Evolutionary conservation across 148 eudicot species (phyloP).

Genomic region (Diospyros kaki): DNA sequence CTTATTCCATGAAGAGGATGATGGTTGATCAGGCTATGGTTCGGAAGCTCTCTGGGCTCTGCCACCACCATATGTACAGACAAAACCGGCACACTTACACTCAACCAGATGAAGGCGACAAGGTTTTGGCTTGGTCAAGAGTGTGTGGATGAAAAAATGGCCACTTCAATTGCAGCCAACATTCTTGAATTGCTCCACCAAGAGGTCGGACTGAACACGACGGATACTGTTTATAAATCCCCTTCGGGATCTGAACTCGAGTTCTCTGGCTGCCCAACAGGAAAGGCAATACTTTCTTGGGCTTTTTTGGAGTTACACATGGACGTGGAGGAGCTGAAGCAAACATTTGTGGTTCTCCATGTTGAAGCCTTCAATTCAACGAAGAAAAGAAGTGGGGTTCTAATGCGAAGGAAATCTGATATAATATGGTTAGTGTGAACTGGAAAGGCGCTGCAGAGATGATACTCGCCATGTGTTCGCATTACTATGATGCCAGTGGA

Average conservation of each 20-base stretch:
- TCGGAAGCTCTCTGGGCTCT: no score
- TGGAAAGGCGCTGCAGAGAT: no score
- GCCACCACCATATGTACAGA: no score
- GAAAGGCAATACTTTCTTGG: constrained; percentile 24
- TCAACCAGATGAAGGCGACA: constrained; percentile 7
- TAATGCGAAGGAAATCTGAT: constrained; percentile 4
- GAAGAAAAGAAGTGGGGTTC: constrained; percentile 20
- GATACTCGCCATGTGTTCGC: no score
- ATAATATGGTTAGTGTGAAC: background rate
- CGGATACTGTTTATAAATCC: background rate
- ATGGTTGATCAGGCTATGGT: no score
- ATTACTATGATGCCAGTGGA: no score
- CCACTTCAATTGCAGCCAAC: background rate
- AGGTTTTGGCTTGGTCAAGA: constrained; percentile 17
- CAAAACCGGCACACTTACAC: no score
- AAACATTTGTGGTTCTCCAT: background rate
- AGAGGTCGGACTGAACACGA: constrained; percentile 6
- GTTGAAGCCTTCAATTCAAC: constrained; percentile 19
- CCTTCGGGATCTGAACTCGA: constrained; percentile 3
- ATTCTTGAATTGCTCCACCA: constrained; percentile 15
- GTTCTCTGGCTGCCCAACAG: constrained; percentile 21
- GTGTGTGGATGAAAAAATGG: background rate
- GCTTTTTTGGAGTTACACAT: constrained; percentile 11
- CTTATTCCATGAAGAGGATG: no score
- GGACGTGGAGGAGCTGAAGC: constrained; percentile 16